These are phyloP conservation scores for Alternaria arborescens DNA, from an alignment of 2,329 filamentous ascomycete genomes.

Conservation along the genomic window DNA sequence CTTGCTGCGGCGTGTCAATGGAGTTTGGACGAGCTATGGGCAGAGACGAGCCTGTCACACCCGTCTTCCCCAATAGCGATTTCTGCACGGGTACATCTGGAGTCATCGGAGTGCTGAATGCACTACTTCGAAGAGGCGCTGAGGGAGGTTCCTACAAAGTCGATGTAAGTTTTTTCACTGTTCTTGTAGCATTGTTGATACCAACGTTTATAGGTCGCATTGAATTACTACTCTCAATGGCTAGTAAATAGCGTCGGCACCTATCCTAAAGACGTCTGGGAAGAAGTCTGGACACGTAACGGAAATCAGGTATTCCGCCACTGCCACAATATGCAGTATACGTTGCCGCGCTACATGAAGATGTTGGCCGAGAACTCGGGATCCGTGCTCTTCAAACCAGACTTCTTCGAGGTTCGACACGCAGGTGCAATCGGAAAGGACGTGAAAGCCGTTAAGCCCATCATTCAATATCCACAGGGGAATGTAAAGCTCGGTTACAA, in stretches of 20 bases:
- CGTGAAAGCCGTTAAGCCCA: slow-evolving; percentile 55
- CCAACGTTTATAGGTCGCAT: slow-evolving; percentile 30
- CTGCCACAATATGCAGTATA: slow-evolving; percentile 59
- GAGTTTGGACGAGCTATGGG: slow-evolving; percentile 60
- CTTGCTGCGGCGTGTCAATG: slow-evolving; percentile 56
- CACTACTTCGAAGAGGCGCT: slow-evolving; percentile 51
- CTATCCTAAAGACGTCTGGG: slow-evolving; percentile 57
- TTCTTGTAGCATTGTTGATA: neutral
- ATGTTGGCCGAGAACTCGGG: slow-evolving; percentile 53
- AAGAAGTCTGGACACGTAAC: slow-evolving; percentile 58
- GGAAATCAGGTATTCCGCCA: slow-evolving; percentile 60
- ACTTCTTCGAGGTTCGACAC: slow-evolving; percentile 59
- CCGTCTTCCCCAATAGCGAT: slow-evolving; percentile 57
- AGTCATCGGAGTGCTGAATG: slow-evolving; percentile 53
- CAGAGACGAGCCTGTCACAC: slow-evolving; percentile 55
- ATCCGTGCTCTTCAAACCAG: slow-evolving; percentile 55
- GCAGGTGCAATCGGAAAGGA: slow-evolving; percentile 51
- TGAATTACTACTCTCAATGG: slow-evolving; percentile 52
- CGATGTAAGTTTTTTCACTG: slow-evolving; percentile 48
- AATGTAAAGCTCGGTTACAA: slow-evolving; percentile 54
- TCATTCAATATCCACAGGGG: slow-evolving; percentile 50
- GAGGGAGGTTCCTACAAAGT: slow-evolving; percentile 54
- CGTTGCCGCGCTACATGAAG: slow-evolving; percentile 53
- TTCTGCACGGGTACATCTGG: slow-evolving; percentile 58
- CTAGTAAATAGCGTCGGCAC: slow-evolving; percentile 43